A percentile compares a stretch with the other conserved stretches of the same genome.
Conservation (phyloP, 345 rosid genomes). For the Eucalyptus victrix region DNA sequence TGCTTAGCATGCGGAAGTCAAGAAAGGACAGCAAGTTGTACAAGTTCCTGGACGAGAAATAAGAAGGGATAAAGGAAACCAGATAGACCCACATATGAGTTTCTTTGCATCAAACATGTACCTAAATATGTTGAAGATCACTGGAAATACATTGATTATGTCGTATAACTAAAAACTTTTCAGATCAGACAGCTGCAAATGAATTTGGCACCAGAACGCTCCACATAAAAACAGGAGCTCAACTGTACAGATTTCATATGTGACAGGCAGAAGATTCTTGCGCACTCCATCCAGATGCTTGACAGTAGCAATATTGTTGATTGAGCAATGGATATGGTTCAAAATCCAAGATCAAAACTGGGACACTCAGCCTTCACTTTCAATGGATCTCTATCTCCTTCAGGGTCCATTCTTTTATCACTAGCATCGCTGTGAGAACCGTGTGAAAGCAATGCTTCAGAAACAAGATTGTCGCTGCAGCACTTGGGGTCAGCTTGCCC, state of each 20-base stretch:
- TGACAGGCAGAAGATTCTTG: too few relatives aligned
- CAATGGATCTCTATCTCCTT: not conserved
- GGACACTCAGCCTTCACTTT: slow-evolving; percentile 6
- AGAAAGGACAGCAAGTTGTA: slow-evolving; percentile 16
- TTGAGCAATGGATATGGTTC: not conserved
- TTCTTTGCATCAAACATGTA: too few relatives aligned
- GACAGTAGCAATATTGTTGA: not conserved
- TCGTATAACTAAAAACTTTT: too few relatives aligned
- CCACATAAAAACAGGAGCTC: too few relatives aligned
- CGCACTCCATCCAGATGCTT: too few relatives aligned
- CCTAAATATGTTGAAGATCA: too few relatives aligned
- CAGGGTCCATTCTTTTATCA: not conserved
- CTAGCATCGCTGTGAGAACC: not conserved
- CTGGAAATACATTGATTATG: too few relatives aligned
- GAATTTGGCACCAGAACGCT: too few relatives aligned
- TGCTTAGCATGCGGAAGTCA: slow-evolving; percentile 56
- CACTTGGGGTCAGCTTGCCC: not conserved
- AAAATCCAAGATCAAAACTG: slow-evolving; percentile 50
- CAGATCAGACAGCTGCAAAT: too few relatives aligned
- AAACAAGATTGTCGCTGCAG: not conserved
- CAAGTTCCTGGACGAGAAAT: slow-evolving; percentile 21
- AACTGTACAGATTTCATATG: too few relatives aligned
- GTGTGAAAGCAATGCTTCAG: not conserved
- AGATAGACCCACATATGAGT: not conserved
- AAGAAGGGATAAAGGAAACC: not conserved